A percentile compares a stretch with the other conserved stretches of the same genome.
Evolutionary conservation across 2,329 filamentous ascomycete genomes (phyloP).

Genomic region (Cladobotryum protrusum): DNA sequence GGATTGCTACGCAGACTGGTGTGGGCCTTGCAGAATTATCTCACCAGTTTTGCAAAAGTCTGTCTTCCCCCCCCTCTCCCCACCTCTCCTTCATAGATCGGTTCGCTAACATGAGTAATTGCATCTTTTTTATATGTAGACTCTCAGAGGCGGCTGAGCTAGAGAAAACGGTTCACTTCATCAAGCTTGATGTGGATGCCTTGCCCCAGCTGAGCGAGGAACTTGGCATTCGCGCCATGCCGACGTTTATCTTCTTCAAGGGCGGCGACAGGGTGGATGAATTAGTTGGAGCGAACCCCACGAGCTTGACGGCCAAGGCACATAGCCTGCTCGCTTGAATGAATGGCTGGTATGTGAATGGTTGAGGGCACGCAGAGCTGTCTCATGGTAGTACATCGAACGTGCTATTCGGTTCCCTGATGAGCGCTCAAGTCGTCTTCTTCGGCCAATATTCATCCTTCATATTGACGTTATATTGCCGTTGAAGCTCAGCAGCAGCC

Average conservation of each 20-base stretch:
- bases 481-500: too few species aligned
- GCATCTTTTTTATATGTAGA: conserved; percentile 10
- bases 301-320: too few species aligned
- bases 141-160: conserved; percentile 37
- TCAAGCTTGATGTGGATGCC: conserved; percentile 86
- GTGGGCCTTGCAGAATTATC: conserved; percentile 88
- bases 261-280: conserved; percentile 64
- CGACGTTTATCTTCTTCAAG: conserved; percentile 85
- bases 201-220: conserved; percentile 67
- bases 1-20: conserved; percentile 87
- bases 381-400: too few species aligned
- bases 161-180: conserved; percentile 61
- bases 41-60: conserved; percentile 56
- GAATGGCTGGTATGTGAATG: too few species aligned
- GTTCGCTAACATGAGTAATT: neutral
- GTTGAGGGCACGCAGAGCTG: too few species aligned
- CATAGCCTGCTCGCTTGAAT: too few species aligned
- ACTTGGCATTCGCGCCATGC: conserved; percentile 81
- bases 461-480: too few species aligned
- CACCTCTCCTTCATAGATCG: neutral
- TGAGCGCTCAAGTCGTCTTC: too few species aligned
- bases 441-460: too few species aligned
- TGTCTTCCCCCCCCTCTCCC: neutral
- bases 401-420: too few species aligned
- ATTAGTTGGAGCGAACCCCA: conserved; percentile 75